Evolutionary conservation across 202 grass and related monocot genomes (phyloP), one percentile per base, ranked within the genome.

Genomic region (Alloteropsis angusta): DNA sequence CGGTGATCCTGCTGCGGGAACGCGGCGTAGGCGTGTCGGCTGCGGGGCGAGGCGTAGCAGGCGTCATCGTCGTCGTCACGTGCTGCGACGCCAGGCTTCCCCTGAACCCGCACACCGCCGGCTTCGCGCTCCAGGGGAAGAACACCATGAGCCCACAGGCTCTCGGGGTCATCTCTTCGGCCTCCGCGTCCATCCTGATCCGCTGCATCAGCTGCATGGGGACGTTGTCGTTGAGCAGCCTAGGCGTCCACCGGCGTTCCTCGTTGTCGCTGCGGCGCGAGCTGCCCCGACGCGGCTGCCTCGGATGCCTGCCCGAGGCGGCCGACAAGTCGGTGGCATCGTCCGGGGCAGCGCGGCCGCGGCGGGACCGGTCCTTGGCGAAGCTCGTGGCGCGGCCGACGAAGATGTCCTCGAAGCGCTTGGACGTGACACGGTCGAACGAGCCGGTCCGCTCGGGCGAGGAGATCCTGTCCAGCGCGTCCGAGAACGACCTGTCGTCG

Each of bases 81-180:
- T 30, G 22, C 47, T 42, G 68, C 60, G 26, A 52, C 14, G 41
- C 38, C 12, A 65, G 79, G 80, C 77, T 87, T 14, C 11, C 55
- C 38, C 60, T 82, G 86, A 87, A 87, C 47, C 83, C 89, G 39
- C 87, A 87, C 9, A 82, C 75, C 6, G 79, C 82, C 11, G 89
- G 95, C 84, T 89, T 94, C 4, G 93, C 65, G 80, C 86, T 95
- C 95, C 92, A 90, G 7, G 95, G 95, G 56, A 98, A 95, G 78
- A 94, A 87, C 79, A 95, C 38, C 92, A 98, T 92, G 74, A 98
- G 83, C 9, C 95, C 95, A 23, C 95, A 98, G 3, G 95, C 85
- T 70, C 77, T 76, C 0, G 92, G 86, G 8, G 92, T 45, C 81
- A 87, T 72, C 78, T 90, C 81, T 32, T 91, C 83, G 18, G 49